Evolutionary conservation across 2,329 filamentous ascomycete species (phyloP), one percentile per base, ranked within the genome.

Genomic region (Anthostomella pinea): DNA sequence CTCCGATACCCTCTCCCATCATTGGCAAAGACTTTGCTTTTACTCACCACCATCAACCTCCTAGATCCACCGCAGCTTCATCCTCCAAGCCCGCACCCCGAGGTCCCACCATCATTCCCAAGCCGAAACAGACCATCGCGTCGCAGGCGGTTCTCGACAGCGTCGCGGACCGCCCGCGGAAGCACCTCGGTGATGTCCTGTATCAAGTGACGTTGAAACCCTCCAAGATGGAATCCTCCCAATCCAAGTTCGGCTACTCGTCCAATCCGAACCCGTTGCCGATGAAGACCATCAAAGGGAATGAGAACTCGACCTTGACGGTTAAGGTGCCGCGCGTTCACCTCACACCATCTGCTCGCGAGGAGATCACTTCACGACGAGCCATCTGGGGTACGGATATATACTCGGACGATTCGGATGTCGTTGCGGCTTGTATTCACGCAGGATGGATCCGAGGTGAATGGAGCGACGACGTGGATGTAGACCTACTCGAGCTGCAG

Each of bases 331-430:
- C 90, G 2, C 80, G 85, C 18, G 78, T 85, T 30, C 88, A 93
- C 53, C 69, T 98, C 6, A 78, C 77, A 7, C 63, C 79, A 1
- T 65, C 72, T 6, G 78, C 85, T 16, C 77, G 91, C 19, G 86
- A 93, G 57, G 87, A 94, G 49, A 90, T 97, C 33, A 94, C 89
- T 8, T 68, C 79, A 6, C 78, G 87, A 21, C 77, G 85, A 14
- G 86, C 87, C 6, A 62, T 98, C 0, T 98, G 91, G 90, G 93
- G 93, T 1, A 93, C 88, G 0, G 90, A 94, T 23, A 77, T 98
- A 6, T 97, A 97, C 58, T 95, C 89, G 0, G 93, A 98, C 52
- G 93, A 98, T 62, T 95, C 89, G 0, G 93, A 98, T 57, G 81
- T 93, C 1, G 76, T 98, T 16, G 91, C 89, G 0, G 90, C 91